A percentile compares a stretch with the other conserved stretches of the same genome.
Evolutionary conservation across 257 asterid genomes (phyloP).

Genomic region (Plantago elongata): DNA sequence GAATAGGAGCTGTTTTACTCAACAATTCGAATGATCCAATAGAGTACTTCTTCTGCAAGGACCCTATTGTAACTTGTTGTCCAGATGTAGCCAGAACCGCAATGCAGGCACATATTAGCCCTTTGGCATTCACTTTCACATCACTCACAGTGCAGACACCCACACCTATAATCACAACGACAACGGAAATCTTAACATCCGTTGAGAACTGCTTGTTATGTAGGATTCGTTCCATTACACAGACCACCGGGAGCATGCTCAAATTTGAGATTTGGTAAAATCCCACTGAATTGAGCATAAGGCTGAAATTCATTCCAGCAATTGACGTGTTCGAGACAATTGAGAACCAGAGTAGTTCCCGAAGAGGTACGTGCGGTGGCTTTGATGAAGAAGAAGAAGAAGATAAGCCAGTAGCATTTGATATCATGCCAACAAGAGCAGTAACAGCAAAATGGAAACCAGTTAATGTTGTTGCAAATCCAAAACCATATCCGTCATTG

Average conservation of each 20-base stretch:
- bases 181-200: conserved; percentile 78
- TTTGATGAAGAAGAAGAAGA: conserved; percentile 73
- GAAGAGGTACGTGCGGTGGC: conserved; percentile 58
- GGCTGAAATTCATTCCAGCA: conserved; percentile 96
- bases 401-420: conserved; percentile 72
- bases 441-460: conserved; percentile 95
- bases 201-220: conserved; percentile 71
- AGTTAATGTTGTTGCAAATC: conserved; percentile 86
- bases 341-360: conserved; percentile 99
- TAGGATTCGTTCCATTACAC: conserved; percentile 91
- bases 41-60: conserved; percentile 92
- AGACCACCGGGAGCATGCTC: conserved; percentile 99
- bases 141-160: conserved; percentile 99
- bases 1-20: conserved; percentile 97
- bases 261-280: conserved; percentile 93
- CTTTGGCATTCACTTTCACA: conserved; percentile 81
- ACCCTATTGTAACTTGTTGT: conserved; percentile 95
- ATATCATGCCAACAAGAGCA: conserved; percentile 88
- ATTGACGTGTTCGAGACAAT: conserved; percentile 87
- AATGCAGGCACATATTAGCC: conserved; percentile 83
- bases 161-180: conserved; percentile 91
- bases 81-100: conserved; percentile 84
- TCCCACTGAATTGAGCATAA: conserved; percentile 98
- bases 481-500: conserved; percentile 63
- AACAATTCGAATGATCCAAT: conserved; percentile 89